Evolutionary conservation across 2,329 filamentous ascomycete genomes (phyloP).

Genomic region (Apiospora koreana): DNA sequence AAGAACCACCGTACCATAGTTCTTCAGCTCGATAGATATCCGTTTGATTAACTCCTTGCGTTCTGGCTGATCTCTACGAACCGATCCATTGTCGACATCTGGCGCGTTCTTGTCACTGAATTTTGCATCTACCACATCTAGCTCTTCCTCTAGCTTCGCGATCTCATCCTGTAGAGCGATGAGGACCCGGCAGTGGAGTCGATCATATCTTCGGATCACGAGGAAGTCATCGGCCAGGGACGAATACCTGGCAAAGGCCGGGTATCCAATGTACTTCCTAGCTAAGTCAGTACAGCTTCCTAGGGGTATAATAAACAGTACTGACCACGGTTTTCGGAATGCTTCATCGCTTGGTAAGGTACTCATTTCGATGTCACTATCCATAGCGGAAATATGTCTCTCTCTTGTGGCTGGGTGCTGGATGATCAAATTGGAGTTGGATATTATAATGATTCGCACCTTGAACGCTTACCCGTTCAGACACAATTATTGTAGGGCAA

Average conservation of each 20-base stretch:
- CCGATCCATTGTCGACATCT: neutral
- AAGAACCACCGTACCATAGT: neutral
- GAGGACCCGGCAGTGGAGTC: slow-evolving; percentile 31
- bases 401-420: no score
- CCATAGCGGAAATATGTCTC: no score
- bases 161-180: slow-evolving; percentile 38
- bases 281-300: neutral
- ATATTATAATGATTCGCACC: no score
- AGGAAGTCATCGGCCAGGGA: slow-evolving; percentile 29
- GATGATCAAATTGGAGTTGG: no score
- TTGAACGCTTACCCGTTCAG: no score
- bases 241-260: neutral
- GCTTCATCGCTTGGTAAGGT: neutral
- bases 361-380: neutral
- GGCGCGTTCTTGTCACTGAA: neutral
- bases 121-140: neutral
- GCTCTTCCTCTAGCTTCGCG: slow-evolving; percentile 27
- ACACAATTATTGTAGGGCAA: neutral
- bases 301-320: neutral
- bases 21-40: neutral
- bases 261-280: neutral
- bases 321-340: neutral
- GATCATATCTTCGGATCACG: slow-evolving; percentile 34
- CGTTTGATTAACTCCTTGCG: neutral
- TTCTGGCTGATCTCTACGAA: neutral